Evolutionary conservation across 1,139 yeast species (phyloP).

Genomic region (Candida glucosophila): DNA sequence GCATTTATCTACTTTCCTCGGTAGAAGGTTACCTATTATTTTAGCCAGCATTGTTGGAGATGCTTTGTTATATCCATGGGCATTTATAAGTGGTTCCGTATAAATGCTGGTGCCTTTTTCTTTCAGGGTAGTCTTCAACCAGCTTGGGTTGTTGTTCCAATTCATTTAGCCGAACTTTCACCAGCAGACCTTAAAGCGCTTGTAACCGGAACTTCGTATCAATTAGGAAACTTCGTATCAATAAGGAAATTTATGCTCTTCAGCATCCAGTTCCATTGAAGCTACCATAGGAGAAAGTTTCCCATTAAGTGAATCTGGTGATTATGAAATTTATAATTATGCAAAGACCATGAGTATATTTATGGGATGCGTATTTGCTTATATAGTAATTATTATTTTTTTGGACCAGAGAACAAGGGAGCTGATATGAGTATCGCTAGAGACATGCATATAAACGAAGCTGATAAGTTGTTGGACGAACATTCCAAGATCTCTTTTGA

Average conservation of each 20-base stretch:
- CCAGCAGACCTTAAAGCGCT: slow-evolving; percentile 57
- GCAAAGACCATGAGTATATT: slow-evolving; percentile 75
- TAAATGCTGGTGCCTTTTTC: slow-evolving; percentile 64
- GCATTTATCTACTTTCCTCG: slow-evolving; percentile 49
- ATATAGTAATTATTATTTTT: slow-evolving; percentile 45
- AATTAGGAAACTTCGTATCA: slow-evolving; percentile 72
- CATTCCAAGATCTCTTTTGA: too few relatives aligned
- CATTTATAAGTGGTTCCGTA: slow-evolving; percentile 36
- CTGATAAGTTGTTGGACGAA: too few relatives aligned
- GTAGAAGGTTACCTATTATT: slow-evolving; percentile 43
- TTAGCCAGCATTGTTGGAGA: slow-evolving; percentile 53
- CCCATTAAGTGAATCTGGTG: slow-evolving; percentile 22
- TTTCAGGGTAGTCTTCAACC: slow-evolving; percentile 68
- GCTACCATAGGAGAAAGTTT: slow-evolving; percentile 53
- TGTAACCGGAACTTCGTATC: slow-evolving; percentile 60
- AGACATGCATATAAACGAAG: too few relatives aligned
- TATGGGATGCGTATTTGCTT: slow-evolving; percentile 72
- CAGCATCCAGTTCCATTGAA: slow-evolving; percentile 68
- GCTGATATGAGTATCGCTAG: background rate
- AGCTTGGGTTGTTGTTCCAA: slow-evolving; percentile 71
- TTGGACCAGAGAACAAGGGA: slow-evolving; percentile 66
- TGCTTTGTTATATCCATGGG: slow-evolving; percentile 57
- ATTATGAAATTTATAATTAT: slow-evolving; percentile 31
- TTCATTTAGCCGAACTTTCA: slow-evolving; percentile 56
- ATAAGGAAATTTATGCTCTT: slow-evolving; percentile 64